Conservation (phyloP, 768 basidiomycete genomes). For the Ephemerocybe angulata region DNA sequence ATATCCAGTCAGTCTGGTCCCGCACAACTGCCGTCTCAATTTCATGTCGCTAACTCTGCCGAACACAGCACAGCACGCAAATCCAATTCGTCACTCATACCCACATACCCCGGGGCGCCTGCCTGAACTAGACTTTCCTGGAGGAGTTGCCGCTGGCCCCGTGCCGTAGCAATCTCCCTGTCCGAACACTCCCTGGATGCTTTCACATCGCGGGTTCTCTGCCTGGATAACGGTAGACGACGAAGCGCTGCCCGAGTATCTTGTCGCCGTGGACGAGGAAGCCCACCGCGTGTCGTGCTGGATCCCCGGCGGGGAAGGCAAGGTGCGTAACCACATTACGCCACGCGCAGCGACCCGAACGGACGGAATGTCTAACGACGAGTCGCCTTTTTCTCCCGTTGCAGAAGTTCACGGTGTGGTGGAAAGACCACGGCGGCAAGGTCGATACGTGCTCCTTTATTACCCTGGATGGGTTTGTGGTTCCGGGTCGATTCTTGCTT, state of each 20-base stretch:
- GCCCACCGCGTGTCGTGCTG: slow-evolving; percentile 56
- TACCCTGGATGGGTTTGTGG: slow-evolving; percentile 57
- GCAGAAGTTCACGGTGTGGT: slow-evolving; percentile 59
- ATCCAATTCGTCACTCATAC: too few species aligned
- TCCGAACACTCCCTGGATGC: slow-evolving; percentile 29
- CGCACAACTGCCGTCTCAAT: too few species aligned
- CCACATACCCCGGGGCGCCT: neutral
- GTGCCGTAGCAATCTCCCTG: too few species aligned
- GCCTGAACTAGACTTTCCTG: too few species aligned
- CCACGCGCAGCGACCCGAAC: too few species aligned
- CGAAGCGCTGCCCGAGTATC: slow-evolving; percentile 48
- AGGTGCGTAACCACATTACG: slow-evolving; percentile 36
- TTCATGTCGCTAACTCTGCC: too few species aligned
- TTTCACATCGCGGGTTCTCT: slow-evolving; percentile 58
- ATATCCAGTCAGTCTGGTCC: too few species aligned
- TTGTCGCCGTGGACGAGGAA: slow-evolving; percentile 45
- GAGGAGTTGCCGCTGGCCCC: neutral
- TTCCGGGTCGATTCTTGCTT: slow-evolving; percentile 59
- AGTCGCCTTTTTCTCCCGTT: neutral
- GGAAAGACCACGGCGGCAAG: slow-evolving; percentile 56
- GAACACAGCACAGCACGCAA: too few species aligned
- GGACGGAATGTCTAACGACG: neutral
- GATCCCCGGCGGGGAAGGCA: slow-evolving; percentile 60
- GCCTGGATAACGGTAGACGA: slow-evolving; percentile 64
- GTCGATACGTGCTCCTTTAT: slow-evolving; percentile 59